Evolutionary conservation across 768 basidiomycete species (phyloP), one percentile per base, ranked within the genome.

Genomic region (Suillus sp.): DNA sequence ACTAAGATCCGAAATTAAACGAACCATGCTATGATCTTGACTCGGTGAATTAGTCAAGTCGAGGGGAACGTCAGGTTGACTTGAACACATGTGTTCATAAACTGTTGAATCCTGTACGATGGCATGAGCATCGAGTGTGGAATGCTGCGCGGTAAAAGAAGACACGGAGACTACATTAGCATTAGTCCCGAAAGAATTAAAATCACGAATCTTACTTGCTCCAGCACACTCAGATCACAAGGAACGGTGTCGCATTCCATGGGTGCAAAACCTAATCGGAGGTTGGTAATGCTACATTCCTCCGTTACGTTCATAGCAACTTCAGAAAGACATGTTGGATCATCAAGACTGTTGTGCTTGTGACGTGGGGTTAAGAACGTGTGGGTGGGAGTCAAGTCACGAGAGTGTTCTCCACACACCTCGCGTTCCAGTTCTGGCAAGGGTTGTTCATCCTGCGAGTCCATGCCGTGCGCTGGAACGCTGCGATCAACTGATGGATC

Each of bases 171-270:
- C 25, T 27, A 18, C 18, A 40, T 57, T 27, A 57, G 56, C 9
- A 16, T 27, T 13, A 20, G 25, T 57, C 6, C 11, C 56, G 18
- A 38, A 40, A 57, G 18, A 27, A 25, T 40, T 40, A 3, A 6
- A 6, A 40, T 40, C 37, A 27, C 25, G 5, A 20, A 57, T 57
- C 56, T 57, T 57, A 57, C 56, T 40, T 57, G 56, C 5, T 57
- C 56, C 20, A 13, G 25, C 3, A 57, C 7, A 40, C 30, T 18
- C 55, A 27, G 5, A 11, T 27, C 37, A 27, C 35, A 56, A 11
- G 18, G 25, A 20, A 40, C 4, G 25, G 18, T 30, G 20, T 27
- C 37, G 6, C 18, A 57, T 20, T 40, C 38, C 56, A 42, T 11
- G 20, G 18, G 37, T 38, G 38, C 25, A 13, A 27, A 3, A 20